Conservation (phyloP, 345 rosid genomes). For the Moricandia moricandioides region DNA sequence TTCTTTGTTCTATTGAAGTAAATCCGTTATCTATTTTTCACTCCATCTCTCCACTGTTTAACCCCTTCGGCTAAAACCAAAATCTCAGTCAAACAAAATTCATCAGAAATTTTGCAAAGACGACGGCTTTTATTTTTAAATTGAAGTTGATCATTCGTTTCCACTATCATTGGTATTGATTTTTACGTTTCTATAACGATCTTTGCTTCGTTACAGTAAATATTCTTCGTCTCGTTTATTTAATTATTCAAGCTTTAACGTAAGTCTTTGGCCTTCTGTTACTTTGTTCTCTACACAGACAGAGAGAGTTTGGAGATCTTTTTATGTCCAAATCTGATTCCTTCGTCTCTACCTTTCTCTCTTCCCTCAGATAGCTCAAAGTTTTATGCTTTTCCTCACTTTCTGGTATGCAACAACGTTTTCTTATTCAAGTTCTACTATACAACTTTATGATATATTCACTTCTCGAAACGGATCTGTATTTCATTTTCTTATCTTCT, state of each 20-base stretch:
- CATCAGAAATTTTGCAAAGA: not conserved
- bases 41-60: not conserved
- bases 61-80: not conserved
- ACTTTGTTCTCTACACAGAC: not conserved
- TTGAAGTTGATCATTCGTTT: constrained; percentile 5
- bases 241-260: constrained; percentile 5
- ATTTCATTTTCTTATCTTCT: not conserved
- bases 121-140: constrained; percentile 4
- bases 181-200: not conserved
- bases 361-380: constrained; percentile 16
- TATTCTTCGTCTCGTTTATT: not conserved
- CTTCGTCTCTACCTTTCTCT: constrained; percentile 13
- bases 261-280: constrained; percentile 12
- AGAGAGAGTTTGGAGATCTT: not conserved
- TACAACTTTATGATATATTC: not conserved
- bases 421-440: not conserved
- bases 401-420: not conserved
- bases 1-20: no score
- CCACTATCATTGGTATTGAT: constrained; percentile 19
- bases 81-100: constrained; percentile 11
- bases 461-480: constrained; percentile 1
- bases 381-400: constrained; percentile 1
- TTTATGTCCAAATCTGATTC: constrained; percentile 19
- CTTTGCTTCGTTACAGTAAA: constrained; percentile 10
- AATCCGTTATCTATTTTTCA: not conserved